Percentiles rank a stretch among this genome's conserved stretches.
Conservation (phyloP, 352 stramenopile genomes). For the Blastocystis sp. region DNA sequence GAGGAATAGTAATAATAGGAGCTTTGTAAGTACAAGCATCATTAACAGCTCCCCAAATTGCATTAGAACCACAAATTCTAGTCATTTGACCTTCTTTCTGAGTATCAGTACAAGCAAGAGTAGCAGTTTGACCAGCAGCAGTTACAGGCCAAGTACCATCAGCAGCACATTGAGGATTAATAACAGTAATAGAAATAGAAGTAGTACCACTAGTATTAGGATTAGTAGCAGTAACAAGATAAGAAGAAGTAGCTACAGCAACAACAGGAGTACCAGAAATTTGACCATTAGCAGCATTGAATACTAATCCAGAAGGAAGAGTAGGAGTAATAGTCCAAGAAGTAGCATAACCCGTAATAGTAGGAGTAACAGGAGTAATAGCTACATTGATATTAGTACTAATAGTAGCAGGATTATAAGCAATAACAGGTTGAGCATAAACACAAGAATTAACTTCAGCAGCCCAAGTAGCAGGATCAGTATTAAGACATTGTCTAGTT, state of each 20-base stretch:
- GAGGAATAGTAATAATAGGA: constrained; percentile 6
- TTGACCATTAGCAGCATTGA: constrained; percentile 9
- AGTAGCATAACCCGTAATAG: constrained; percentile 22
- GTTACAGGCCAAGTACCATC: constrained; percentile 25
- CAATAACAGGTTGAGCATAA: constrained; percentile 25
- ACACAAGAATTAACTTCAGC: constrained; percentile 10
- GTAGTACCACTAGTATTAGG: constrained; percentile 13
- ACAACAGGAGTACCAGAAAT: constrained; percentile 18
- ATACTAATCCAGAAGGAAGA: constrained; percentile 13
- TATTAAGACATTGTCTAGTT: neutral
- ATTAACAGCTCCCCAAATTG: constrained; percentile 7
- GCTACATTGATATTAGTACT: constrained; percentile 4
- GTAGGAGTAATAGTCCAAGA: neutral
- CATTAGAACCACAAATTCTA: neutral
- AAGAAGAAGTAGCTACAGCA: neutral
- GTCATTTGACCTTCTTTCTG: constrained; percentile 10
- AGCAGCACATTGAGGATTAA: constrained; percentile 2
- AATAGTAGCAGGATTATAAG: neutral
- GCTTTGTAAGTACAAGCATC: constrained; percentile 31
- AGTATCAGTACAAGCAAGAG: constrained; percentile 18
- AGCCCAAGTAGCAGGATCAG: constrained; percentile 10
- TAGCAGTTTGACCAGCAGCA: constrained; percentile 5
- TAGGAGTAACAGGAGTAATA: constrained; percentile 5
- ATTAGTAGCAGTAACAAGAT: constrained; percentile 15
- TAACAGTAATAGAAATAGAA: constrained; percentile 13